Evolutionary conservation across 768 basidiomycete genomes (phyloP), one percentile per base, ranked within the genome.

Genomic region (Suillus subaureus): DNA sequence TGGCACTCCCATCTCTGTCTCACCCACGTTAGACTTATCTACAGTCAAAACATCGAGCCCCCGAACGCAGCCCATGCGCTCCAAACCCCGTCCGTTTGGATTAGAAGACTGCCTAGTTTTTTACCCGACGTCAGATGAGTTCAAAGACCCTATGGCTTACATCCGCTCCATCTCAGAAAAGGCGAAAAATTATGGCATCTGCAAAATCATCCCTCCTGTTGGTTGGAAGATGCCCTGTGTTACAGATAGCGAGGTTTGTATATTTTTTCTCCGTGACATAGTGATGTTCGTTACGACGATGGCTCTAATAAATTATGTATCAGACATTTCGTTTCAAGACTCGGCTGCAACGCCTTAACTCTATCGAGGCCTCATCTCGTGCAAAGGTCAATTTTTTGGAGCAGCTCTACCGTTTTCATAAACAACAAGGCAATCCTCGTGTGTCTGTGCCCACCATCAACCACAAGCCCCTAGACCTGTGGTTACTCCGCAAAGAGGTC

Each of bases 361-460:
- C 94, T 68, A 94, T 99, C 69, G 97, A 99, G 80, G 97, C 97
- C 18, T 93, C 96, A 42, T 96, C 96, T 66, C 84, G 97, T 70
- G 97, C 97, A 61, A 97, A 96, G 79, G 81, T 99, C 77, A 99
- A 97, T 82, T 99, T 97, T 79, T 80, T 98, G 70, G 97, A 99
- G 77, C 95, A 97, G 78, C 85, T 99, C 58, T 96, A 96, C 79
- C 91, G 94, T 71, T 99, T 92, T 77, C 97, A 99, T 79, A 91
- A 93, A 71, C 96, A 98, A 77, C 95, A 96, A 79, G 94, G 94
- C 57, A 94, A 95, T 75, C 83, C 89, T 66, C 89, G 92, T 69
- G 90, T 98, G 31, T 89, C 89, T n/a, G 91, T 98, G 40, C 97
- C 97, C 65, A 92, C 91, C 39, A 94, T 99, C 75, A 95, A 95